Evolutionary conservation across 2,329 filamentous ascomycete species (phyloP).

Genomic region (Nigrograna mackinnonii): DNA sequence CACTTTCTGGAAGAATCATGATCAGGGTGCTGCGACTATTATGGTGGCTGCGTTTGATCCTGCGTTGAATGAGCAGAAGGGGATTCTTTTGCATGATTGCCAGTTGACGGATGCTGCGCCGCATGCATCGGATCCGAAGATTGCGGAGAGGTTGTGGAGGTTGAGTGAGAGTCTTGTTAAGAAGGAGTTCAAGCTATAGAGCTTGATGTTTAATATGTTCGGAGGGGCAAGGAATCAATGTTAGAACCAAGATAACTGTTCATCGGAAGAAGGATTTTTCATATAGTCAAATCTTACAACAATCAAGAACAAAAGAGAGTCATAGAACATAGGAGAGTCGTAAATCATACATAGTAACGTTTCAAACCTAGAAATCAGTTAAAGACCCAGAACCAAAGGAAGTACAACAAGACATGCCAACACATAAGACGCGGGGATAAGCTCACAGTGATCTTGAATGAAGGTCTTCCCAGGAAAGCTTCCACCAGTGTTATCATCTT

Average conservation of each 20-base stretch:
- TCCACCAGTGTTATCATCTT: too few species aligned
- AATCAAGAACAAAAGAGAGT: too few species aligned
- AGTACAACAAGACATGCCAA: too few species aligned
- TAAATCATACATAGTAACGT: too few species aligned
- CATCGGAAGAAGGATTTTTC: not conserved
- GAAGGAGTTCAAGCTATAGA: slow-evolving; percentile 26
- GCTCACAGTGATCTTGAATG: too few species aligned
- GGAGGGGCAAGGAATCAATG: slow-evolving; percentile 4
- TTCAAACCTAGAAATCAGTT: too few species aligned
- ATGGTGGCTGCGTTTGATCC: slow-evolving; percentile 37
- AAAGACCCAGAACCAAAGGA: too few species aligned
- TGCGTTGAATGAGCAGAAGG: slow-evolving; percentile 21
- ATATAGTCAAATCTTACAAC: too few species aligned
- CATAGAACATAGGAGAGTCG: too few species aligned
- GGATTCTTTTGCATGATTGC: slow-evolving; percentile 30
- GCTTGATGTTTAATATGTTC: too few species aligned
- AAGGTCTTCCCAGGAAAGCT: too few species aligned
- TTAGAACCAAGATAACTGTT: not conserved
- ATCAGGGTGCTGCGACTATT: slow-evolving; percentile 33
- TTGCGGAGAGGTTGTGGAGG: slow-evolving; percentile 31
- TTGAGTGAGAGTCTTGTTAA: slow-evolving; percentile 34
- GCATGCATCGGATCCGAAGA: slow-evolving; percentile 23
- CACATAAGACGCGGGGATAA: too few species aligned
- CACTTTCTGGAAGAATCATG: slow-evolving; percentile 36
- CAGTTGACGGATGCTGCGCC: slow-evolving; percentile 27